A percentile compares a stretch with the other conserved stretches of the same genome.
These are phyloP conservation scores for Grosmannia clavigera DNA, from an alignment of 2,329 filamentous ascomycete species.

Conservation along the genomic window DNA sequence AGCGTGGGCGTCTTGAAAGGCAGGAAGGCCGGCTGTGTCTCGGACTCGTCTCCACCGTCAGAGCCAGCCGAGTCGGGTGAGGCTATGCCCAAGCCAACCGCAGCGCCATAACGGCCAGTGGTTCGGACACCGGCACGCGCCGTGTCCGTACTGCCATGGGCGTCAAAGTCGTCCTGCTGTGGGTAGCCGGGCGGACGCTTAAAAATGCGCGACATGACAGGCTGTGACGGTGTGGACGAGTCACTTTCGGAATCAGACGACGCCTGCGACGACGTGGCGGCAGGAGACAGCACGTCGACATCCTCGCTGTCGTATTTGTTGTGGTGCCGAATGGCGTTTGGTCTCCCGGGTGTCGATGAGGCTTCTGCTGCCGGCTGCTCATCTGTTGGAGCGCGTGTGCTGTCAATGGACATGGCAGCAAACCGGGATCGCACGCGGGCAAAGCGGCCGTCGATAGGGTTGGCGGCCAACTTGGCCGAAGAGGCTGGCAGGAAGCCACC, in stretches of 20 bases:
- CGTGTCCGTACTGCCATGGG: neutral
- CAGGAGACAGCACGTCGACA: constrained; percentile 29
- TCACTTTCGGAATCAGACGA: constrained; percentile 11
- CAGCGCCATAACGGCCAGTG: neutral
- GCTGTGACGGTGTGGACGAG: constrained; percentile 27
- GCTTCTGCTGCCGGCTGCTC: neutral
- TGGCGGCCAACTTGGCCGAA: neutral
- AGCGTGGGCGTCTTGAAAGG: constrained; percentile 24
- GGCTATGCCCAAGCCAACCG: neutral
- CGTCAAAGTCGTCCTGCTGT: neutral
- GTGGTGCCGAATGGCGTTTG: constrained; percentile 13
- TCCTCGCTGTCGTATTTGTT: constrained; percentile 2
- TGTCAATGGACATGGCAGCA: neutral
- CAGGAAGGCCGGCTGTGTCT: constrained; percentile 43
- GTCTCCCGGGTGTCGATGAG: neutral
- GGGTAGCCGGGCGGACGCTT: constrained; percentile 41
- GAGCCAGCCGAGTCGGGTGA: constrained; percentile 10
- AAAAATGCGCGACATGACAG: constrained; percentile 47
- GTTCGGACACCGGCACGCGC: constrained; percentile 17
- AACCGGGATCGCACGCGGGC: neutral
- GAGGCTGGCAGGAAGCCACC: neutral
- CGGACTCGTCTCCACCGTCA: constrained; percentile 38
- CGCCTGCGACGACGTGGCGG: constrained; percentile 23
- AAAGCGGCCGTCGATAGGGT: neutral
- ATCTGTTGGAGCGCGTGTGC: neutral